Conservation (phyloP, 2,329 filamentous ascomycete species). For the Ophiostoma ulmi region DNA sequence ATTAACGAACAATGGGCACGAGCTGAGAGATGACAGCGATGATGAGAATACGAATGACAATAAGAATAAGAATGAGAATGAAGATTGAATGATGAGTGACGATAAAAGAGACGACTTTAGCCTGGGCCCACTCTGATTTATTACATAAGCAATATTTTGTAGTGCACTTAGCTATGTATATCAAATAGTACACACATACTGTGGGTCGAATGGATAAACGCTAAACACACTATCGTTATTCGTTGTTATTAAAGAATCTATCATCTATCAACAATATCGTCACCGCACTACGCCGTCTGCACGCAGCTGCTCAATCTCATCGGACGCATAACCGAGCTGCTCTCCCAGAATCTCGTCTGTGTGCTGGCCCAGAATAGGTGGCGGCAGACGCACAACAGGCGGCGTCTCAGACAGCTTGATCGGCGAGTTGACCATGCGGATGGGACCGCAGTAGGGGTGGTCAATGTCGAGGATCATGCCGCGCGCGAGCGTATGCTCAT, state of each 20-base stretch:
- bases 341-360: slow-evolving; percentile 69
- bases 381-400: slow-evolving; percentile 69
- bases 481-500: slow-evolving; percentile 77
- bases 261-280: not conserved
- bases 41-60: not conserved
- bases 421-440: slow-evolving; percentile 89
- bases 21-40: not conserved
- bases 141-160: not conserved
- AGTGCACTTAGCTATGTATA: not conserved
- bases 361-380: slow-evolving; percentile 82
- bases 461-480: slow-evolving; percentile 87
- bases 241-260: not conserved
- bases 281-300: slow-evolving; percentile 13
- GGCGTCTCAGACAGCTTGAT: slow-evolving; percentile 86
- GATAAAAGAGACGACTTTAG: not conserved
- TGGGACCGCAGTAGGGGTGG: slow-evolving; percentile 73
- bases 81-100: not conserved
- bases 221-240: not conserved
- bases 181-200: not conserved
- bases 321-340: slow-evolving; percentile 58
- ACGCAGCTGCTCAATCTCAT: not conserved
- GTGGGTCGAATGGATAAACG: not conserved
- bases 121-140: not conserved
- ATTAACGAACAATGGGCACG: not conserved
- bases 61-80: not conserved